Evolutionary conservation across 1,284 basidiomycete species (phyloP).

Genomic region (Caloboletus firmus): DNA sequence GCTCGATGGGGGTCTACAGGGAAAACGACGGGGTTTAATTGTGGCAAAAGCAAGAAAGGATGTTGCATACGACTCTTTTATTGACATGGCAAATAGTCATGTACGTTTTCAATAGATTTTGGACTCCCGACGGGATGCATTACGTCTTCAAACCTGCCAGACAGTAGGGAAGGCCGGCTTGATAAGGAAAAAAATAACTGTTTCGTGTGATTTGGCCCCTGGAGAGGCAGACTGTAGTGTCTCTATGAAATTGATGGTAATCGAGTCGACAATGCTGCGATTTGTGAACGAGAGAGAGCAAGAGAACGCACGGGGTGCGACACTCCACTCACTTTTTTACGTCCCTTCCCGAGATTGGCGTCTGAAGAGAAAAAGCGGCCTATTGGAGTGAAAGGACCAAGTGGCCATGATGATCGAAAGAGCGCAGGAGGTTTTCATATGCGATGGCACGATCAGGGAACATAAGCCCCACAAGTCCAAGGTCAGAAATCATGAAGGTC

Average conservation of each 20-base stretch:
- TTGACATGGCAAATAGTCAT: constrained; percentile 1
- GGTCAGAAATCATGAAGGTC: constrained; percentile 1
- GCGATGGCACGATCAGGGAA: constrained; percentile 20
- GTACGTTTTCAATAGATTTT: constrained; percentile 1
- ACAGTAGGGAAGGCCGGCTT: background rate
- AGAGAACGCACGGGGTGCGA: background rate
- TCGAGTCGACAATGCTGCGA: constrained; percentile 11
- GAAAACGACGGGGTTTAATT: background rate
- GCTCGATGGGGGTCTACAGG: background rate
- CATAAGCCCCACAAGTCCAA: constrained; percentile 15
- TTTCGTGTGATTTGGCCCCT: constrained; percentile 1
- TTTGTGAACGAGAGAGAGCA: background rate
- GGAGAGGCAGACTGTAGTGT: background rate
- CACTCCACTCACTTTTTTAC: constrained; percentile 22
- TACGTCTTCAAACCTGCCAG: constrained; percentile 22
- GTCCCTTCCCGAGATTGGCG: constrained; percentile 7
- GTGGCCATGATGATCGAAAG: too few species aligned
- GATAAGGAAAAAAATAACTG: constrained; percentile 6
- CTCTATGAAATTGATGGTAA: constrained; percentile 11
- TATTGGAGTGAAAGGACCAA: background rate
- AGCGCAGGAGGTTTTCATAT: too few species aligned
- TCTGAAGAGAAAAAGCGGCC: background rate
- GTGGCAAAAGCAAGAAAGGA: constrained; percentile 2
- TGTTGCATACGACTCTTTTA: background rate
- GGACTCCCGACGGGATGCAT: constrained; percentile 4